Evolutionary conservation across 1,284 basidiomycete species (phyloP).

Genomic region (Apiotrichum laibachii): DNA sequence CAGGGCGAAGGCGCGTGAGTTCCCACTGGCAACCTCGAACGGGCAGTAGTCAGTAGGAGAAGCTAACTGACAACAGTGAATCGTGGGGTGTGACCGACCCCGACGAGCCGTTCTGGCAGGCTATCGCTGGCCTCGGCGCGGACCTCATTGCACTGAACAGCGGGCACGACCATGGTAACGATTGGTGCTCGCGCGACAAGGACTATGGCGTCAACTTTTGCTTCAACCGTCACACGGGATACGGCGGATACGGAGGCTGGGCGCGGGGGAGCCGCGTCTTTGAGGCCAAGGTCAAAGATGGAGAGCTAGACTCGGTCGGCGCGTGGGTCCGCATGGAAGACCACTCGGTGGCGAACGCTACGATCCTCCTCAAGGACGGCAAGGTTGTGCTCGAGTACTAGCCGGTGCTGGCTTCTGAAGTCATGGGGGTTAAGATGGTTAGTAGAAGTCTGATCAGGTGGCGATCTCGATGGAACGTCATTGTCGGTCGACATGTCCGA

Average conservation of each 20-base stretch:
- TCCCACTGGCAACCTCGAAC: no score
- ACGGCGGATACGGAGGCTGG: constrained; percentile 18
- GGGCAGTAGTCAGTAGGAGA: not conserved
- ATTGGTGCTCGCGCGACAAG: constrained; percentile 24
- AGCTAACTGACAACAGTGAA: not conserved
- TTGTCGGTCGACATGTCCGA: no score
- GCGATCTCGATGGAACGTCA: no score
- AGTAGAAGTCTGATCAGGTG: no score
- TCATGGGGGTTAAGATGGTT: no score
- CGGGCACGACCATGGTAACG: constrained; percentile 31
- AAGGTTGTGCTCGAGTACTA: no score
- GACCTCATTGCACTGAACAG: constrained; percentile 18
- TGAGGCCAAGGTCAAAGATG: not conserved
- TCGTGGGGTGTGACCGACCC: constrained; percentile 4
- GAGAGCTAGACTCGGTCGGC: no score
- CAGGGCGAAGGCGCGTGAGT: constrained; percentile 10
- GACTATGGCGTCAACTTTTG: constrained; percentile 10
- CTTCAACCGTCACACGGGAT: constrained; percentile 11
- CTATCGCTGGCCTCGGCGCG: constrained; percentile 5
- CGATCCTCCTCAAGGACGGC: no score
- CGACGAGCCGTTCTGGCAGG: constrained; percentile 15
- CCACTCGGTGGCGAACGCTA: no score
- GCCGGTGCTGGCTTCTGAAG: no score
- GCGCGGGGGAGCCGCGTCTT: constrained; percentile 12
- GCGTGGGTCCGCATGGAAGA: no score